Percentiles rank a stretch among this genome's conserved stretches.
Conservation (phyloP, 495 filamentous ascomycete genomes). For the Durotheca rogersii region DNA sequence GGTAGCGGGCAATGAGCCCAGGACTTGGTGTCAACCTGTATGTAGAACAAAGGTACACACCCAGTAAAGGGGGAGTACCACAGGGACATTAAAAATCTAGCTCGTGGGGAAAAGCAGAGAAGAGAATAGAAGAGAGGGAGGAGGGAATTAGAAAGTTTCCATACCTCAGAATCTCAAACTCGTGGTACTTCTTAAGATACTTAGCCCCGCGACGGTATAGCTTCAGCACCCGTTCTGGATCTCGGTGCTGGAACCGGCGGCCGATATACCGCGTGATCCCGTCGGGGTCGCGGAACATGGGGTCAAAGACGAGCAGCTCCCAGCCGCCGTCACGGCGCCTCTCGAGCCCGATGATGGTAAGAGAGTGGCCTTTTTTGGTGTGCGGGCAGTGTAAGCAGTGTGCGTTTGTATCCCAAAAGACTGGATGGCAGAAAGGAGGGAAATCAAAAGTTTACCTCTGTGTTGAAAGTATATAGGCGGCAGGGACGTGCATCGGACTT, state of each 20-base stretch:
- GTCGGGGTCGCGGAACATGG: constrained; percentile 72
- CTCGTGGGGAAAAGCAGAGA: no score
- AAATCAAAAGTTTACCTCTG: constrained; percentile 55
- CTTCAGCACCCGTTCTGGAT: constrained; percentile 61
- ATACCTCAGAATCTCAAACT: constrained; percentile 79
- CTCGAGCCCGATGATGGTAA: constrained; percentile 90
- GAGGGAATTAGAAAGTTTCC: no score
- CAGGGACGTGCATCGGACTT: constrained; percentile 65
- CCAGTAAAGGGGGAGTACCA: no score
- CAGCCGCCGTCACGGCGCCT: constrained; percentile 60
- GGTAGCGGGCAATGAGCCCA: no score
- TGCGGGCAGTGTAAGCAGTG: no score
- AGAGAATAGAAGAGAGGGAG: no score
- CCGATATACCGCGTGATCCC: constrained; percentile 60
- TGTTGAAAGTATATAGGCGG: constrained; percentile 94
- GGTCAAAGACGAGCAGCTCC: constrained; percentile 86
- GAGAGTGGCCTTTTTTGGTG: constrained; percentile 74
- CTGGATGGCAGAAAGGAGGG: neutral
- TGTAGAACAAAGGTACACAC: no score
- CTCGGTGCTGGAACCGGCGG: constrained; percentile 41
- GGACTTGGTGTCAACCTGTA: no score
- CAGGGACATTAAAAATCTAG: no score
- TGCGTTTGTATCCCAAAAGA: no score
- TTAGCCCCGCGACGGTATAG: constrained; percentile 66
- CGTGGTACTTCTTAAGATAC: constrained; percentile 67